phyloP scores from a whole-genome alignment of 257 asterid genomes.

The Solanum sejunctum region DNA sequence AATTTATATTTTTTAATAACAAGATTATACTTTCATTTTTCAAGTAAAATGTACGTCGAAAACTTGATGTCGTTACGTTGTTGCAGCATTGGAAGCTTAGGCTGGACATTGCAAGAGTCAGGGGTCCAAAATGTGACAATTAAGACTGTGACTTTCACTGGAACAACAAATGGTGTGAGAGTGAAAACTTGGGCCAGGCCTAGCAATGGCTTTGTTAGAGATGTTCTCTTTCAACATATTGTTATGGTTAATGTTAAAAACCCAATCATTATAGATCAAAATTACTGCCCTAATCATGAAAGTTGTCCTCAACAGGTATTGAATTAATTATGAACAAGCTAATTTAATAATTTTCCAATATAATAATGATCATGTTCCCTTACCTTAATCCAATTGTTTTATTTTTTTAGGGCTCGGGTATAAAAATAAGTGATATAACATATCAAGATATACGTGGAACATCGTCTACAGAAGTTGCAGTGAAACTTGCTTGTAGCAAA shows the following conservation, averaged over 20 bases:
- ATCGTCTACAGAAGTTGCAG: neutral
- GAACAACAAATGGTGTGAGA: slow-evolving; percentile 8
- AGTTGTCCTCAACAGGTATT: slow-evolving; percentile 5
- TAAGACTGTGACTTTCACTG: neutral
- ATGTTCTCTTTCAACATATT: neutral
- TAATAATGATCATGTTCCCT: neutral
- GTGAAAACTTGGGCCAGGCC: slow-evolving; percentile 11
- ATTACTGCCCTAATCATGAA: slow-evolving; percentile 1
- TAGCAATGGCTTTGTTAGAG: slow-evolving; percentile 7
- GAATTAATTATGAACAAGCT: neutral
- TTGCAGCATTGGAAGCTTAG: slow-evolving; percentile 13
- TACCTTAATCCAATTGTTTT: neutral
- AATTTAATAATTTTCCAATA: neutral
- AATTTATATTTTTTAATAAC: neutral
- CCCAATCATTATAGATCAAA: slow-evolving; percentile 11
- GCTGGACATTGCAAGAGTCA: neutral
- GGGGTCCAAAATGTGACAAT: slow-evolving; percentile 13
- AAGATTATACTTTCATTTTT: neutral
- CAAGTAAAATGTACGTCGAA: neutral
- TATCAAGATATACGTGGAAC: neutral
- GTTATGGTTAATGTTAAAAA: slow-evolving; percentile 5
- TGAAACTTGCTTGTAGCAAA: neutral
- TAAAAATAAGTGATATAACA: neutral
- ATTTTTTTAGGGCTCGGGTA: neutral
- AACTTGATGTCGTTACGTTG: neutral